Conservation (phyloP, 768 basidiomycete genomes). For the Serendipita sp. region DNA sequence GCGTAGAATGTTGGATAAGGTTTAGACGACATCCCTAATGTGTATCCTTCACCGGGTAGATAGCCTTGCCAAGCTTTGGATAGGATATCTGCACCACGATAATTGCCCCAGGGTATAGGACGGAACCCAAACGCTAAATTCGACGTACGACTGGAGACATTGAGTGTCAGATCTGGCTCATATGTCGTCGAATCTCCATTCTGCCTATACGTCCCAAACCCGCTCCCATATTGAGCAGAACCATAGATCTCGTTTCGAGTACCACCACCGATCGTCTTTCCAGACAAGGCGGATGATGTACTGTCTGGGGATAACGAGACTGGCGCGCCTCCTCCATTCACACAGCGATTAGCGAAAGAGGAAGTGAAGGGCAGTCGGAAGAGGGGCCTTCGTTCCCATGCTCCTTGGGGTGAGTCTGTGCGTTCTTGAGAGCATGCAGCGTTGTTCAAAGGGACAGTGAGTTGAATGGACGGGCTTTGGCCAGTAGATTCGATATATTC, state of each 20-base stretch:
- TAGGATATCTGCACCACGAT: background rate
- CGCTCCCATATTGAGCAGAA: background rate
- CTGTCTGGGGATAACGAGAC: background rate
- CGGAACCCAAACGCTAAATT: background rate
- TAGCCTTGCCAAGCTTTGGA: background rate
- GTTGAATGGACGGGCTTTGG: background rate
- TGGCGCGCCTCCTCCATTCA: background rate
- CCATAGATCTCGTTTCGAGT: constrained; percentile 5
- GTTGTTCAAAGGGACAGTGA: background rate
- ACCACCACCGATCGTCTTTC: background rate
- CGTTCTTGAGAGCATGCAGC: background rate
- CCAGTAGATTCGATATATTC: background rate
- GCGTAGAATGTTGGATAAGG: background rate
- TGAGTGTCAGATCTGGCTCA: background rate
- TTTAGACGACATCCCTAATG: background rate
- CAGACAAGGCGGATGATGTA: background rate
- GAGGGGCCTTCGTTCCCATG: background rate
- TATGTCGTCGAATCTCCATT: background rate
- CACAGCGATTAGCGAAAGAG: background rate
- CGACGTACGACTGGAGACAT: background rate
- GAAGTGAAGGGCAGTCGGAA: background rate
- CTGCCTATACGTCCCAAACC: background rate
- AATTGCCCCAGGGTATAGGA: background rate
- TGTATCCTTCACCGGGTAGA: background rate
- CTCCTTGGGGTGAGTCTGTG: background rate